Evolutionary conservation across 2,329 filamentous ascomycete species (phyloP).

Genomic region (Paraphaeosphaeria sporulosa): DNA sequence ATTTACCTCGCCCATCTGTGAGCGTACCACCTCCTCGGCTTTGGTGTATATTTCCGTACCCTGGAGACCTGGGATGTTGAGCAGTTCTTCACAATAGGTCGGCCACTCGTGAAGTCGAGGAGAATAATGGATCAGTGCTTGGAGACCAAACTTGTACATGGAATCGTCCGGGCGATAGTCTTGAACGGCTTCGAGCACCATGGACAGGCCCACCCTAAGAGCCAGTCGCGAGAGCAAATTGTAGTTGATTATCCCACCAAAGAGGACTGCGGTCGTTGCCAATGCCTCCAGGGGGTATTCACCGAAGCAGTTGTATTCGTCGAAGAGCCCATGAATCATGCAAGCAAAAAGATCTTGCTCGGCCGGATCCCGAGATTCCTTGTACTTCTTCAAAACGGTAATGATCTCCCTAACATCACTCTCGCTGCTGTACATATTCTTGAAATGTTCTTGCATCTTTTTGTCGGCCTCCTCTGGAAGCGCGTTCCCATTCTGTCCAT

Average conservation of each 20-base stretch:
- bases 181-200: slow-evolving; percentile 96
- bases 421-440: slow-evolving; percentile 95
- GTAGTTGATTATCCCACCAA: slow-evolving; percentile 94
- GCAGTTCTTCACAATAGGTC: slow-evolving; percentile 86
- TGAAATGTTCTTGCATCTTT: slow-evolving; percentile 97
- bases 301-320: slow-evolving; percentile 94
- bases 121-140: slow-evolving; percentile 89
- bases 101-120: slow-evolving; percentile 89
- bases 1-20: slow-evolving; percentile 68
- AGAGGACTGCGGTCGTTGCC: slow-evolving; percentile 93
- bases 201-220: slow-evolving; percentile 90
- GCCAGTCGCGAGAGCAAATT: slow-evolving; percentile 89
- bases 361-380: slow-evolving; percentile 80
- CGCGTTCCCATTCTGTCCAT: slow-evolving; percentile 81
- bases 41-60: slow-evolving; percentile 85
- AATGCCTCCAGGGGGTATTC: slow-evolving; percentile 96
- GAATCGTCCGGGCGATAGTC: slow-evolving; percentile 82
- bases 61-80: slow-evolving; percentile 81
- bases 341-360: slow-evolving; percentile 97
- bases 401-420: slow-evolving; percentile 87
- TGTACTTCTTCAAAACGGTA: slow-evolving; percentile 83
- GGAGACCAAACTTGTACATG: slow-evolving; percentile 98
- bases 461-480: slow-evolving; percentile 80
- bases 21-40: slow-evolving; percentile 79
- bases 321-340: slow-evolving; percentile 97